Conservation (phyloP, 2,329 filamentous ascomycete genomes). For the Madurella fahalii region DNA sequence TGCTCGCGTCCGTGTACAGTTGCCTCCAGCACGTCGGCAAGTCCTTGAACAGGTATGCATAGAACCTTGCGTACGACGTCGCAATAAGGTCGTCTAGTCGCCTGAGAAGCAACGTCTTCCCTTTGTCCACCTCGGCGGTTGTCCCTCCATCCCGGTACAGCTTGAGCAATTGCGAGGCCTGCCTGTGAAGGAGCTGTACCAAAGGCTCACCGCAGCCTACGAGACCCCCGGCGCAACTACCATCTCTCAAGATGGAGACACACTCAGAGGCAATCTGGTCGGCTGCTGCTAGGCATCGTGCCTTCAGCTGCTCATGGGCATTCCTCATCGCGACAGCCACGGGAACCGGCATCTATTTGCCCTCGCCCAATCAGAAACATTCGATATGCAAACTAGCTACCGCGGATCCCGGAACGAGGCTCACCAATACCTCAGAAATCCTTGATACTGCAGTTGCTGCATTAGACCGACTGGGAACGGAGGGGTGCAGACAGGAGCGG, state of each 20-base stretch:
- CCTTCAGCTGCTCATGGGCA: not conserved
- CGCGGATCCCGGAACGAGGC: no score
- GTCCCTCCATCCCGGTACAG: constrained; percentile 13
- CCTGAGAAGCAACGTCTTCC: constrained; percentile 30
- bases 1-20: constrained; percentile 66
- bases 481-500: not conserved
- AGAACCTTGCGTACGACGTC: constrained; percentile 62
- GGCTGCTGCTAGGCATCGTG: constrained; percentile 15
- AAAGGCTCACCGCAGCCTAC: constrained; percentile 22
- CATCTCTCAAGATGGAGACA: not conserved
- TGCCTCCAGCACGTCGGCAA: constrained; percentile 66
- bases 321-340: not conserved
- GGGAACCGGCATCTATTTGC: no score
- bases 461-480: no score
- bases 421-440: no score
- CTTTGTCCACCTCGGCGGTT: not conserved
- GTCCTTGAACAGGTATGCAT: constrained; percentile 63
- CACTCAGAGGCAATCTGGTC: constrained; percentile 21
- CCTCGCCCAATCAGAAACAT: no score
- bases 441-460: no score
- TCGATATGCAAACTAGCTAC: no score
- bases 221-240: not conserved
- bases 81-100: constrained; percentile 54
- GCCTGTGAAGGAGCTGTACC: constrained; percentile 21
- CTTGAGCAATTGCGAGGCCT: constrained; percentile 16